phyloP scores from a whole-genome alignment of 257 asterid genomes.

The Gentiana macrophylla region DNA sequence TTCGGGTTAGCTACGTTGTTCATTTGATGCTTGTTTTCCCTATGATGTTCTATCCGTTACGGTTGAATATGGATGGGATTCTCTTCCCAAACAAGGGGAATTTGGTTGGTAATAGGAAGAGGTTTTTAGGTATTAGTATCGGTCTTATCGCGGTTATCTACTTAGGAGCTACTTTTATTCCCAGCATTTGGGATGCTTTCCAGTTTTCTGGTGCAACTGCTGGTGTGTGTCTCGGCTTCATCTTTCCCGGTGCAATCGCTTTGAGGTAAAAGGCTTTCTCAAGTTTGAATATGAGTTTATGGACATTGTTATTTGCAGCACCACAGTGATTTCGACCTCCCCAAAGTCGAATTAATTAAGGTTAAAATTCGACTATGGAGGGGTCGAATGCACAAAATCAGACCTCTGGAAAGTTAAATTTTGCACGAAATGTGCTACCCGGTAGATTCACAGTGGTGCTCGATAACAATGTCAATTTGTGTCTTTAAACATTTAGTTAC shows the following conservation, averaged over 20 bases:
- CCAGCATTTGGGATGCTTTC: slow-evolving; percentile 95
- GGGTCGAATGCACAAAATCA: too few species aligned
- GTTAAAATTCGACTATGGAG: too few species aligned
- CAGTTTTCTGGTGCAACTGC: slow-evolving; percentile 96
- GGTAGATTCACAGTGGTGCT: too few species aligned
- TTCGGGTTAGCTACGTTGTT: slow-evolving; percentile 84
- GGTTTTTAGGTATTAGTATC: slow-evolving; percentile 50
- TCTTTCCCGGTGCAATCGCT: slow-evolving; percentile 52
- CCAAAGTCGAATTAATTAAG: too few species aligned
- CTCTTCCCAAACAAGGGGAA: slow-evolving; percentile 66
- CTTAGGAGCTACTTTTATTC: slow-evolving; percentile 79
- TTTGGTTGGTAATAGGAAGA: slow-evolving; percentile 39
- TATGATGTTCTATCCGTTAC: slow-evolving; percentile 62
- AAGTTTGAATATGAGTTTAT: too few species aligned
- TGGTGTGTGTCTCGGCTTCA: slow-evolving; percentile 76
- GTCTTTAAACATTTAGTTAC: too few species aligned
- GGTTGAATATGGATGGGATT: slow-evolving; percentile 78
- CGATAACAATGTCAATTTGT: too few species aligned
- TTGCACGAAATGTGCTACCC: too few species aligned
- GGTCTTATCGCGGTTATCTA: slow-evolving; percentile 50
- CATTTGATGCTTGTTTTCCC: slow-evolving; percentile 96
- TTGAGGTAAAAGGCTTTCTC: slow-evolving; percentile 22
- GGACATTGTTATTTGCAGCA: too few species aligned
- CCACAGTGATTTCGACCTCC: too few species aligned
- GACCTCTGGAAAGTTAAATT: too few species aligned